phyloP scores from a whole-genome alignment of 108 stramenopile genomes.

The Aurantiochytrium sp. region DNA sequence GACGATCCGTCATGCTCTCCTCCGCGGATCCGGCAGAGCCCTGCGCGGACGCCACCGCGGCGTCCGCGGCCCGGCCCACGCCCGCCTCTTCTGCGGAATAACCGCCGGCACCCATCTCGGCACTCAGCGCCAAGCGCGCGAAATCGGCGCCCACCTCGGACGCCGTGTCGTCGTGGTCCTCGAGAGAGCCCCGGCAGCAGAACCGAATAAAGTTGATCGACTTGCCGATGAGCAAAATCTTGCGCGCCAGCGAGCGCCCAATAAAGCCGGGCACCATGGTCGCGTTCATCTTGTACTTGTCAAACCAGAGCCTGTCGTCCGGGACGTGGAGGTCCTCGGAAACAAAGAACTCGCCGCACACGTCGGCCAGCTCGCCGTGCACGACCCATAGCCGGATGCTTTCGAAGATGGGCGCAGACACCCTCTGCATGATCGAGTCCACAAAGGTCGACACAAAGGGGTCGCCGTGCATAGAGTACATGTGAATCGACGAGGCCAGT shows the following conservation, averaged over 20 bases:
- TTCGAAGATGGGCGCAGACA: slow-evolving; percentile 37
- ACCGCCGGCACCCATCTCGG: neutral
- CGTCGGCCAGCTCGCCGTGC: slow-evolving; percentile 53
- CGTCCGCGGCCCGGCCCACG: no score
- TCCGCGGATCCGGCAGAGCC: neutral
- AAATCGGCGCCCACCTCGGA: slow-evolving; percentile 39
- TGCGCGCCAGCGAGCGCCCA: slow-evolving; percentile 58
- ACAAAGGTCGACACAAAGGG: slow-evolving; percentile 60
- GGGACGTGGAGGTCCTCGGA: slow-evolving; percentile 33
- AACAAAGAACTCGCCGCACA: slow-evolving; percentile 68
- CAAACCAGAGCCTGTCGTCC: slow-evolving; percentile 68
- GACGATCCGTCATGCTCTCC: neutral
- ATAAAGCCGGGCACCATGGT: slow-evolving; percentile 71
- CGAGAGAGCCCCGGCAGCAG: slow-evolving; percentile 52
- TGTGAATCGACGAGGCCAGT: slow-evolving; percentile 66
- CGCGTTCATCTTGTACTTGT: slow-evolving; percentile 65
- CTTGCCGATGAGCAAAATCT: slow-evolving; percentile 78
- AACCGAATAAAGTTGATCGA: slow-evolving; percentile 88
- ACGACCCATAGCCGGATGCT: slow-evolving; percentile 44
- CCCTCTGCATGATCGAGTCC: slow-evolving; percentile 57
- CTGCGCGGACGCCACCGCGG: neutral
- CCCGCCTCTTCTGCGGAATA: no score
- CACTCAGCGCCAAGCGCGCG: neutral
- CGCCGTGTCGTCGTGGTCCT: slow-evolving; percentile 24
- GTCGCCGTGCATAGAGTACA: slow-evolving; percentile 75